Conservation (phyloP, 371 early-diverging fungal genomes). For the Fennellomyces sp. region DNA sequence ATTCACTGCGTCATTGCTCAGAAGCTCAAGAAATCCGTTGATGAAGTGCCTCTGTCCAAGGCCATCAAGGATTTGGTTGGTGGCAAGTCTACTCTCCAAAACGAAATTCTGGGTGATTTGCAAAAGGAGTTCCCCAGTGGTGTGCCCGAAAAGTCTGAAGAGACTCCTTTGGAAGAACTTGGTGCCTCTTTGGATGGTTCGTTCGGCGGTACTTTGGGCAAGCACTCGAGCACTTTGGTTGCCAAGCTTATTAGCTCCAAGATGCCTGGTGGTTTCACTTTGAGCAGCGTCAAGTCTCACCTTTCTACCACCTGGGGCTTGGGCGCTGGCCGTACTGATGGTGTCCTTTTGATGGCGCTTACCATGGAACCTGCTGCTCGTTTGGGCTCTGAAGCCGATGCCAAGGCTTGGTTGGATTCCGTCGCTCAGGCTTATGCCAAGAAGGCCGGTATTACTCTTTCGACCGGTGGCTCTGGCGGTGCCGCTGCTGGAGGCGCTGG, state of each 20-base stretch:
- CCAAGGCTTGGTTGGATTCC: conserved; percentile 87
- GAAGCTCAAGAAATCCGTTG: conserved; percentile 86
- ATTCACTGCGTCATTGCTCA: conserved; percentile 86
- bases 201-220: conserved; percentile 80
- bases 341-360: conserved; percentile 79
- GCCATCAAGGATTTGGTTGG: conserved; percentile 94
- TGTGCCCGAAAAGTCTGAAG: conserved; percentile 93
- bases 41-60: conserved; percentile 76
- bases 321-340: conserved; percentile 87
- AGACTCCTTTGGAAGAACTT: conserved; percentile 86
- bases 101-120: conserved; percentile 95
- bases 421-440: conserved; percentile 82
- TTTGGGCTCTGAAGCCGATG: conserved; percentile 81
- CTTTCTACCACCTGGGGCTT: conserved; percentile 77
- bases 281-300: conserved; percentile 78
- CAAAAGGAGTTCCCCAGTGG: conserved; percentile 90
- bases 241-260: conserved; percentile 87
- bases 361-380: conserved; percentile 89
- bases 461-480: conserved; percentile 59
- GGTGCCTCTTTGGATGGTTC: conserved; percentile 66
- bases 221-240: conserved; percentile 77
- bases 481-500: conserved; percentile 64
- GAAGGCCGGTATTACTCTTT: conserved; percentile 77
- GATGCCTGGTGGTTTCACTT: conserved; percentile 94
- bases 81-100: conserved; percentile 95